Percentiles rank a stretch among this genome's conserved stretches.
These are phyloP conservation scores for Saccharomyces paradoxus DNA, from an alignment of 805 yeast species.

Conservation along the genomic window DNA sequence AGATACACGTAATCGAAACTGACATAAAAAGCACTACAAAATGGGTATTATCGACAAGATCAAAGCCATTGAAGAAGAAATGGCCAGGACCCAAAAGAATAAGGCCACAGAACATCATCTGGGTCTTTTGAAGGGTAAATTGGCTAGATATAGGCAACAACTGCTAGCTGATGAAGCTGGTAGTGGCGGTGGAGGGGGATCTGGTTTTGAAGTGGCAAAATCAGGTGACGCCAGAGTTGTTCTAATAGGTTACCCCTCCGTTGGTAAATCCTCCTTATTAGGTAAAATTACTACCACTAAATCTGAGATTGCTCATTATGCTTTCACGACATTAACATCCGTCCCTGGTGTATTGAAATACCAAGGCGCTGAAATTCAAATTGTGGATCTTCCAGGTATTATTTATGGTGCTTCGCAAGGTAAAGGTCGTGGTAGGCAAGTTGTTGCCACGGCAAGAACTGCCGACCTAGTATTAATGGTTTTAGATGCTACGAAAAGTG, in stretches of 20 bases:
- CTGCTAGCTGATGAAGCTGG: constrained; percentile 80
- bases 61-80: constrained; percentile 83
- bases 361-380: constrained; percentile 94
- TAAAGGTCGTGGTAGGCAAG: constrained; percentile 96
- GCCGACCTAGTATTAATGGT: constrained; percentile 91
- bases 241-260: constrained; percentile 94
- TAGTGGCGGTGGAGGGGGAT: constrained; percentile 64
- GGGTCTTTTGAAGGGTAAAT: constrained; percentile 87
- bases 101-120: constrained; percentile 97
- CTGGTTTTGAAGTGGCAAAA: constrained; percentile 89
- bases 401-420: constrained; percentile 96
- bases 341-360: constrained; percentile 94
- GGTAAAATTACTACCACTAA: constrained; percentile 87
- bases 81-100: constrained; percentile 91
- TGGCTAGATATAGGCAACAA: constrained; percentile 88
- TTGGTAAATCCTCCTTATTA: constrained; percentile 87
- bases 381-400: constrained; percentile 96
- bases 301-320: constrained; percentile 90
- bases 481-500: constrained; percentile 89
- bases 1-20: neutral
- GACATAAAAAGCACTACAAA: constrained; percentile 2
- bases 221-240: constrained; percentile 96
- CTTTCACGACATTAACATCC: constrained; percentile 91
- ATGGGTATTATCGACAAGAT: constrained; percentile 56
- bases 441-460: constrained; percentile 91